These are phyloP conservation scores for Chlamydomonas schloesseri DNA, from an alignment of 139 green algal species.

Conservation along the genomic window DNA sequence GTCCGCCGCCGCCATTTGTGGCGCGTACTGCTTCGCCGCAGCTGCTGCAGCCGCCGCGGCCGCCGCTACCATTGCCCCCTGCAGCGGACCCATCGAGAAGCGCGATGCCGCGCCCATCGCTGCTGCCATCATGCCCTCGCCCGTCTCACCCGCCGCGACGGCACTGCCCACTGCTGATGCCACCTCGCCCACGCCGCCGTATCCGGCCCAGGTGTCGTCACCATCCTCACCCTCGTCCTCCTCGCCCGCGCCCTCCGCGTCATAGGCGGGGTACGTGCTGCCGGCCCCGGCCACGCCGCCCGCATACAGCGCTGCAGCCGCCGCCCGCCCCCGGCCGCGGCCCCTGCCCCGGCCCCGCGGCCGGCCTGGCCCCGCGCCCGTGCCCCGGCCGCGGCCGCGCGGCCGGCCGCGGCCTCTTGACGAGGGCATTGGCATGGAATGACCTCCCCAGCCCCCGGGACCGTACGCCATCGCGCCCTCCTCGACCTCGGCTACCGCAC, in stretches of 20 bases:
- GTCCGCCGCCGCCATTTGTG: background rate
- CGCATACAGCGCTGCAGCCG: background rate
- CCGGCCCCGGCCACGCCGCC: background rate
- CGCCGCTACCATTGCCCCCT: slow-evolving; percentile 13
- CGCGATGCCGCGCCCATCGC: background rate
- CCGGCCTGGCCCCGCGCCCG: background rate
- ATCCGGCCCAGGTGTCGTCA: background rate
- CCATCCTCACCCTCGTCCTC: background rate
- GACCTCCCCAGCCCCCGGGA: too few species aligned
- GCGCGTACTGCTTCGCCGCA: background rate
- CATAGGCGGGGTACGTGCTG: background rate
- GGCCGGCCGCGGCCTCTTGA: background rate
- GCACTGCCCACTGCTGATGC: background rate
- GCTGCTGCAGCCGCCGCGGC: slow-evolving; percentile 13
- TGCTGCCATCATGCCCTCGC: background rate
- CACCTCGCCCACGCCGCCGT: background rate
- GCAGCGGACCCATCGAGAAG: background rate
- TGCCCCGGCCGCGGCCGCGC: background rate
- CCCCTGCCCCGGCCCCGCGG: slow-evolving; percentile 1
- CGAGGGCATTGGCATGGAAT: background rate
- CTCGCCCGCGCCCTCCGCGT: background rate
- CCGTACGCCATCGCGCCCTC: too few species aligned
- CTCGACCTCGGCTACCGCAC: too few species aligned
- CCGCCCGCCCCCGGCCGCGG: background rate
- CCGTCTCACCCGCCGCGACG: background rate